Conservation (phyloP, 2,329 filamentous ascomycete species). For the Fusarium coicis region DNA sequence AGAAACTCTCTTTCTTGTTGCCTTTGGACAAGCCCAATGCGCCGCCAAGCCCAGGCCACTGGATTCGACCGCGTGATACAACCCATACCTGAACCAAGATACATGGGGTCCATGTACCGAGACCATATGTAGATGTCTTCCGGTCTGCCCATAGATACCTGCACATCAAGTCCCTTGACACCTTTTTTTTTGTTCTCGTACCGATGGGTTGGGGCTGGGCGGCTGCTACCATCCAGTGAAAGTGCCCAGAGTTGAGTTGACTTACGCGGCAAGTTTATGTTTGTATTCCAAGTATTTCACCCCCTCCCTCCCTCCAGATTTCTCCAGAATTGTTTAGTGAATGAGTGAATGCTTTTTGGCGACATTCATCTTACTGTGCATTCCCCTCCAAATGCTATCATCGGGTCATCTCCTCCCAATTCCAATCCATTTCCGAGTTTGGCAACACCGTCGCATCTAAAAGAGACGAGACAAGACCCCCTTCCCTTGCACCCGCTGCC, state of each 20-base stretch:
- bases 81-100: background rate
- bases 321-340: background rate
- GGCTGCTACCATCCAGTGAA: constrained; percentile 21
- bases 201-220: constrained; percentile 16
- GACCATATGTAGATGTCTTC: background rate
- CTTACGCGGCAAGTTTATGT: constrained; percentile 20
- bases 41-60: constrained; percentile 28
- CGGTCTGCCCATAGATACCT: constrained; percentile 14
- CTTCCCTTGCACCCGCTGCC: background rate
- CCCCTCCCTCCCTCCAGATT: background rate
- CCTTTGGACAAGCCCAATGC: constrained; percentile 9
- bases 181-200: constrained; percentile 20
- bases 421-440: constrained; percentile 1
- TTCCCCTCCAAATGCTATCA: background rate
- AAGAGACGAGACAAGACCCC: background rate
- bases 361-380: background rate
- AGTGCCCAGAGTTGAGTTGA: constrained; percentile 1
- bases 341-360: background rate
- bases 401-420: constrained; percentile 25
- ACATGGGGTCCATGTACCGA: constrained; percentile 10
- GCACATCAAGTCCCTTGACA: background rate
- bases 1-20: background rate
- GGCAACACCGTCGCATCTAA: background rate
- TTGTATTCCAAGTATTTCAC: constrained; percentile 12
- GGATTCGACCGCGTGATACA: constrained; percentile 23